Percentiles rank a stretch among this genome's conserved stretches.
Conservation (phyloP, 2,329 filamentous ascomycete species). For the Harringtonia lauricola region DNA sequence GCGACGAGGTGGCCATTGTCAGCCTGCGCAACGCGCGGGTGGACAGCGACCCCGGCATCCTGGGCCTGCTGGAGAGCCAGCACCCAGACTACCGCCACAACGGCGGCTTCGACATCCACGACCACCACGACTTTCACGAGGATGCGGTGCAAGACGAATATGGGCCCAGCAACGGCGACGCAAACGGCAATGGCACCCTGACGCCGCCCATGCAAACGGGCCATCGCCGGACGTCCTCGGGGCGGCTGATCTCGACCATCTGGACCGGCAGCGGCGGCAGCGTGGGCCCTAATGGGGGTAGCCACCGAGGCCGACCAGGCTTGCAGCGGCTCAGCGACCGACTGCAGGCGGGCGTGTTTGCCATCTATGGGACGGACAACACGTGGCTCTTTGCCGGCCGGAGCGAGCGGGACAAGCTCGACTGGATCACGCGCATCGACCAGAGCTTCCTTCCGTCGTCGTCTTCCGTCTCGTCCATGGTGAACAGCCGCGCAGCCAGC, state of each 20-base stretch:
- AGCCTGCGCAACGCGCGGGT: constrained; percentile 84
- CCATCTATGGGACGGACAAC: constrained; percentile 87
- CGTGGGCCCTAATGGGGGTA: neutral
- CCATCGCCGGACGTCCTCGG: constrained; percentile 38
- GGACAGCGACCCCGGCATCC: constrained; percentile 81
- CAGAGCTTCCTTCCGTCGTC: constrained; percentile 44
- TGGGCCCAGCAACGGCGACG: constrained; percentile 8
- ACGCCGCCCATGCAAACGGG: constrained; percentile 25
- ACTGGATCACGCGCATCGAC: constrained; percentile 95
- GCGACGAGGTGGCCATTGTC: constrained; percentile 83
- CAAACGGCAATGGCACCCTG: neutral
- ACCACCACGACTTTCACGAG: constrained; percentile 1
- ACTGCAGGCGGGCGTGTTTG: constrained; percentile 69
- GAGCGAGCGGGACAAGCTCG: constrained; percentile 83
- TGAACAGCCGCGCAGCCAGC: constrained; percentile 27
- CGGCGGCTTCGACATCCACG: constrained; percentile 8
- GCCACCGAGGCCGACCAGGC: constrained; percentile 29
- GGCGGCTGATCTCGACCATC: constrained; percentile 40
- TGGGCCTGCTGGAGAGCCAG: constrained; percentile 52
- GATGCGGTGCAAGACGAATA: neutral
- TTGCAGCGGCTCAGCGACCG: constrained; percentile 44
- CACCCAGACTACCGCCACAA: constrained; percentile 11
- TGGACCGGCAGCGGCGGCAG: constrained; percentile 36
- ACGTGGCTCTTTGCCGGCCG: constrained; percentile 90
- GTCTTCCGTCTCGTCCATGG: constrained; percentile 26